Percentiles rank a stretch among this genome's conserved stretches.
Evolutionary conservation across 805 yeast genomes (phyloP).

Genomic region (Blastobotrys americana): DNA sequence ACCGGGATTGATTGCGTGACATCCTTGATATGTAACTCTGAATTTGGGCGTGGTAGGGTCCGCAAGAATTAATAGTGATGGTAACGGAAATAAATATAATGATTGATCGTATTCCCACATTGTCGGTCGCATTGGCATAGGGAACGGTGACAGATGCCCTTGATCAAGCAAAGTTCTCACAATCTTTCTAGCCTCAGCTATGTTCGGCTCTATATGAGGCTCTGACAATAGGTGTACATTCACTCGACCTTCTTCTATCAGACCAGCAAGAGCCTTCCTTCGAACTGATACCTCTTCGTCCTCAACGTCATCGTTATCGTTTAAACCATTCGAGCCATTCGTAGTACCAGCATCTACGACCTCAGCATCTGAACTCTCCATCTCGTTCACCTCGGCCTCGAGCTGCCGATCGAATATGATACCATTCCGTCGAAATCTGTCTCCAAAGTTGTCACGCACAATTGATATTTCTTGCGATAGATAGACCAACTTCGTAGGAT

Average conservation of each 20-base stretch:
- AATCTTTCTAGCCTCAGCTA: constrained; percentile 38
- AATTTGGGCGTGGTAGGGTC: constrained; percentile 68
- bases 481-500: constrained; percentile 74
- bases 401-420: constrained; percentile 36
- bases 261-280: constrained; percentile 15
- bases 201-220: constrained; percentile 21
- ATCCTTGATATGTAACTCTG: constrained; percentile 74
- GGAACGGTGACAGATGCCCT: constrained; percentile 79
- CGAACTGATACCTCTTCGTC: constrained; percentile 20
- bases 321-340: constrained; percentile 1
- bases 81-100: constrained; percentile 70
- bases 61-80: constrained; percentile 51
- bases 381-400: constrained; percentile 28
- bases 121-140: constrained; percentile 51
- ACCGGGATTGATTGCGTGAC: constrained; percentile 71
- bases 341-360: constrained; percentile 20
- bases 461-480: constrained; percentile 77
- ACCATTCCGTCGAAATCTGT: constrained; percentile 63
- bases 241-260: constrained; percentile 12
- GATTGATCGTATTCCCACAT: constrained; percentile 64
- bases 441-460: constrained; percentile 64
- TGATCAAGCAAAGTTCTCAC: constrained; percentile 82
- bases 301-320: constrained; percentile 16
- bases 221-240: constrained; percentile 6
- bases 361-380: constrained; percentile 22